Percentiles rank a stretch among this genome's conserved stretches.
Evolutionary conservation across 192 early-diverging fungal species (phyloP).

Genomic region (Dissophora globulifera): DNA sequence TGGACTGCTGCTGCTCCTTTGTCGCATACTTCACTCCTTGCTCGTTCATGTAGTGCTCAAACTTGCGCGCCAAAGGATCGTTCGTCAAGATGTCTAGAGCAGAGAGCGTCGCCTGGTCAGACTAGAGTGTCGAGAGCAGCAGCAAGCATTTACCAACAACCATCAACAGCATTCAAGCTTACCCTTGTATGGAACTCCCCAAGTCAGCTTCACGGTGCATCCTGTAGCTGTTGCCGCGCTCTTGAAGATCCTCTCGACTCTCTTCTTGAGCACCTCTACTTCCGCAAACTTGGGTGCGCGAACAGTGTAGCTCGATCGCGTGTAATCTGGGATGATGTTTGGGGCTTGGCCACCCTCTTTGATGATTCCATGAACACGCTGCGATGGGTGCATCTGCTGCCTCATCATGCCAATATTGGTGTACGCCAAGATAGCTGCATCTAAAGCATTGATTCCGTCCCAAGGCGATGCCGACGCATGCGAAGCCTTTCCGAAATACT

Average conservation of each 20-base stretch:
- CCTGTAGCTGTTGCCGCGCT: slow-evolving; percentile 78
- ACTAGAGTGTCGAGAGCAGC: no score
- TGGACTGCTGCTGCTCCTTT: slow-evolving; percentile 47
- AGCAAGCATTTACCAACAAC: no score
- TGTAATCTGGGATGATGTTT: slow-evolving; percentile 74
- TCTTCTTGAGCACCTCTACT: slow-evolving; percentile 62
- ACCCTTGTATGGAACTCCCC: slow-evolving; percentile 67
- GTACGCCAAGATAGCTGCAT: slow-evolving; percentile 74
- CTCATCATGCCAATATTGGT: slow-evolving; percentile 77
- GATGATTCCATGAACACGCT: slow-evolving; percentile 83
- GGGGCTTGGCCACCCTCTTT: slow-evolving; percentile 74
- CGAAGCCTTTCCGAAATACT: slow-evolving; percentile 78
- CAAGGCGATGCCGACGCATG: slow-evolving; percentile 72
- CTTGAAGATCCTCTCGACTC: slow-evolving; percentile 68
- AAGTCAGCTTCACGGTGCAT: slow-evolving; percentile 63
- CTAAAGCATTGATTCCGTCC: slow-evolving; percentile 80
- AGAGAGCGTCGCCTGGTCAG: no score
- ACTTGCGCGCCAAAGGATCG: slow-evolving; percentile 58
- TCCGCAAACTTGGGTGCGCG: slow-evolving; percentile 65
- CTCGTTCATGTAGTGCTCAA: slow-evolving; percentile 62
- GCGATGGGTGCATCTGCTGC: slow-evolving; percentile 74
- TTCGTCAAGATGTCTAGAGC: slow-evolving; percentile 70
- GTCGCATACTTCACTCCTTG: slow-evolving; percentile 45
- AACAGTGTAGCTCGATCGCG: slow-evolving; percentile 67
- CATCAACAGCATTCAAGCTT: slow-evolving; percentile 6